A percentile compares a stretch with the other conserved stretches of the same genome.
phyloP scores from a whole-genome alignment of 768 basidiomycete genomes.

The Dentipellis sp. region DNA sequence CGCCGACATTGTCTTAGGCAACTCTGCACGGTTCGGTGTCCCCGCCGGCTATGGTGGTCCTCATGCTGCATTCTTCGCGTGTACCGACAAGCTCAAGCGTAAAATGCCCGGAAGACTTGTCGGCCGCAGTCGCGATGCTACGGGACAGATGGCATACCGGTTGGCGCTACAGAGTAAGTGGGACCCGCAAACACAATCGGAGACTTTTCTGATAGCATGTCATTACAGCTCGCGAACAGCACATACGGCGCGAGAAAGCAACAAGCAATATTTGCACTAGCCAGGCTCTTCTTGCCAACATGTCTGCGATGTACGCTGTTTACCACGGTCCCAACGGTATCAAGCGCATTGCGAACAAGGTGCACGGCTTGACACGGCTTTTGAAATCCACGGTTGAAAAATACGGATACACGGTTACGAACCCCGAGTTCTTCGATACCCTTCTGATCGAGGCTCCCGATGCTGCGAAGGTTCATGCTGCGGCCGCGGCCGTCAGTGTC shows the following conservation, averaged over 20 bases:
- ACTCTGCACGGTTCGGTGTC: constrained; percentile 94
- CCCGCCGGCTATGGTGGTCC: constrained; percentile 97
- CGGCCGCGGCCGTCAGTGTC: constrained; percentile 55
- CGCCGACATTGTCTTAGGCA: constrained; percentile 91
- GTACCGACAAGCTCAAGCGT: constrained; percentile 83
- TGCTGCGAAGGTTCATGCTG: constrained; percentile 57
- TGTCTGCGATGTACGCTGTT: constrained; percentile 98
- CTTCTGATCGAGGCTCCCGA: constrained; percentile 61
- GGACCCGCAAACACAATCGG: background rate
- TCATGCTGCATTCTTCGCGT: constrained; percentile 96
- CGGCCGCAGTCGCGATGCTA: constrained; percentile 77
- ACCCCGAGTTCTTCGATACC: constrained; percentile 86
- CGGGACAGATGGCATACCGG: constrained; percentile 84
- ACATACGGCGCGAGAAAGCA: constrained; percentile 95
- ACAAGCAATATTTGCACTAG: constrained; percentile 98
- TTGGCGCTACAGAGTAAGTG: constrained; percentile 87
- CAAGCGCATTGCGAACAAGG: constrained; percentile 75
- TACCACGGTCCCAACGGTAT: constrained; percentile 92
- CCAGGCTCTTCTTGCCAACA: constrained; percentile 96
- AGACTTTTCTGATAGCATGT: background rate
- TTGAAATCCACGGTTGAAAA: constrained; percentile 57
- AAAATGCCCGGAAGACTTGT: constrained; percentile 99
- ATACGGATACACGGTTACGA: constrained; percentile 67
- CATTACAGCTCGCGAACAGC: constrained; percentile 82
- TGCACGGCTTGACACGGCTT: constrained; percentile 81